phyloP scores from a whole-genome alignment of 768 basidiomycete genomes.

The Vishniacozyma victoriae region DNA sequence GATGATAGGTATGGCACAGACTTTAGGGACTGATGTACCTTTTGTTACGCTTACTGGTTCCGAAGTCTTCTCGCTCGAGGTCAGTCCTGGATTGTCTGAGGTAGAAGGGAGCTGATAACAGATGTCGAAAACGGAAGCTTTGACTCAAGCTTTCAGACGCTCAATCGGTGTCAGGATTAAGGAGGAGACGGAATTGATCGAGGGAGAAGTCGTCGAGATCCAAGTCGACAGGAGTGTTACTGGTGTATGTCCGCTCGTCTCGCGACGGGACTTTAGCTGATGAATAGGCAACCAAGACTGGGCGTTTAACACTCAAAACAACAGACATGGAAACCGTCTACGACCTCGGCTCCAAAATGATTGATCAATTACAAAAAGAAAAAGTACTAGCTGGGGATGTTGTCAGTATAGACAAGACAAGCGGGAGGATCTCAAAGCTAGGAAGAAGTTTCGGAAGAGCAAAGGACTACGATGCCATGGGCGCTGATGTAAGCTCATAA shows the following conservation, averaged over 20 bases:
- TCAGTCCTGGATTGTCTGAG: slow-evolving; percentile 17
- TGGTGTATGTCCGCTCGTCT: slow-evolving; percentile 58
- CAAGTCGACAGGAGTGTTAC: slow-evolving; percentile 96
- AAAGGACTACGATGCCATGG: slow-evolving; percentile 98
- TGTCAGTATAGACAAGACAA: slow-evolving; percentile 93
- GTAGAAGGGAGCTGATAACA: slow-evolving; percentile 37
- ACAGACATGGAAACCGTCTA: slow-evolving; percentile 99
- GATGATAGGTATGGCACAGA: slow-evolving; percentile 83
- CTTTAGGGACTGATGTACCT: slow-evolving; percentile 85
- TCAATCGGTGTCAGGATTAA: slow-evolving; percentile 97
- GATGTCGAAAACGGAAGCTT: slow-evolving; percentile 97
- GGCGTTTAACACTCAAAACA: slow-evolving; percentile 93
- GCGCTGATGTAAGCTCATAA: slow-evolving; percentile 67
- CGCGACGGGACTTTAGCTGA: neutral
- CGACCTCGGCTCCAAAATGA: slow-evolving; percentile 98
- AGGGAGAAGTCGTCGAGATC: slow-evolving; percentile 97
- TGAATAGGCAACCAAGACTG: slow-evolving; percentile 86
- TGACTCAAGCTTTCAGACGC: slow-evolving; percentile 91
- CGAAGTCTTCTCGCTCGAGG: slow-evolving; percentile 88
- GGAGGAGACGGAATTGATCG: slow-evolving; percentile 94
- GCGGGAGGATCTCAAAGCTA: slow-evolving; percentile 91
- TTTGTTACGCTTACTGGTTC: slow-evolving; percentile 97
- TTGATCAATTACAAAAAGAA: slow-evolving; percentile 92
- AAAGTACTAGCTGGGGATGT: slow-evolving; percentile 91
- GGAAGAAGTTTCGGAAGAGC: slow-evolving; percentile 95